These are phyloP conservation scores for Boletus rubroflammeus DNA, from an alignment of 768 basidiomycete genomes.

Conservation along the genomic window DNA sequence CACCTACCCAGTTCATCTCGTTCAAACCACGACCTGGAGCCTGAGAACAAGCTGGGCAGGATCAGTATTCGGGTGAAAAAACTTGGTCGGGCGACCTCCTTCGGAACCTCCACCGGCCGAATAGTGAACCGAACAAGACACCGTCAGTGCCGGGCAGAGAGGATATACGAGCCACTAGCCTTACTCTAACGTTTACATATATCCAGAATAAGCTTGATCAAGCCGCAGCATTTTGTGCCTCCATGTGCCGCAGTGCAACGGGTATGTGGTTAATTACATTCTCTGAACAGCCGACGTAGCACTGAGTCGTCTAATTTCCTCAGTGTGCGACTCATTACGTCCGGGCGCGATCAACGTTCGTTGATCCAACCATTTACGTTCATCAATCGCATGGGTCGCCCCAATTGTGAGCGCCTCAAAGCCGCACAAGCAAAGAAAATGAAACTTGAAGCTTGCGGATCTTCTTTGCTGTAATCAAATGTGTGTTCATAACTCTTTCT, in stretches of 20 bases:
- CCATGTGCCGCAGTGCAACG: neutral
- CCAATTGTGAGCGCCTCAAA: neutral
- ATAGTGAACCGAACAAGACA: too few relatives aligned
- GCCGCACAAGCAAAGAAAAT: neutral
- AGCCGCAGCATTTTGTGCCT: too few relatives aligned
- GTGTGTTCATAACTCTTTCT: neutral
- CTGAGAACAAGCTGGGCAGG: too few relatives aligned
- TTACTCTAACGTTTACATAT: neutral
- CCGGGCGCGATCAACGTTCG: too few relatives aligned
- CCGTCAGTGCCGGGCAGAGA: too few relatives aligned
- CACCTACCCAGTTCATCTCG: too few relatives aligned
- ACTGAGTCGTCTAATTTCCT: neutral
- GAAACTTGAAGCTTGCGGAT: neutral
- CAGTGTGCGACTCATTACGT: too few relatives aligned
- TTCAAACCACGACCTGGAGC: too few relatives aligned
- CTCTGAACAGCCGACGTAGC: neutral
- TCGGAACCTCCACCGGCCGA: too few relatives aligned
- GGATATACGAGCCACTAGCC: too few relatives aligned
- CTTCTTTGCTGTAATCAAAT: neutral
- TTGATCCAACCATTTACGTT: neutral
- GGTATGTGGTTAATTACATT: neutral
- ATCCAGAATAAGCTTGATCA: neutral
- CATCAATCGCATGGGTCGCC: neutral
- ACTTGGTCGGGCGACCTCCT: too few relatives aligned
- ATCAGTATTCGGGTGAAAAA: too few relatives aligned